Evolutionary conservation across 192 early-diverging fungal genomes (phyloP).

Genomic region (Coemansia guatemalensis): DNA sequence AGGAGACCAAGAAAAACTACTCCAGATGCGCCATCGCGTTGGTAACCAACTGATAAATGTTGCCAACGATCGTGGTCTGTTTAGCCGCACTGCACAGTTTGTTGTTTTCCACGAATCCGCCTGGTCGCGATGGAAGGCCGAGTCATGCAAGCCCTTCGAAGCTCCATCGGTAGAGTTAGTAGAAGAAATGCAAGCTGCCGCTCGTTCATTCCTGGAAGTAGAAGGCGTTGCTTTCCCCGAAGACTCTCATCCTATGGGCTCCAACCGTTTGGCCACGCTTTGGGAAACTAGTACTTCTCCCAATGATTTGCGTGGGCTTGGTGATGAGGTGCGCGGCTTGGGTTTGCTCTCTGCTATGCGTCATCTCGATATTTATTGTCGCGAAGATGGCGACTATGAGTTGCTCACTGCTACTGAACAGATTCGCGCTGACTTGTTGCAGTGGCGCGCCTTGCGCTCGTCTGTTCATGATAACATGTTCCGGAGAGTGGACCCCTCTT

Average conservation of each 20-base stretch:
- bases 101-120: slow-evolving; percentile 71
- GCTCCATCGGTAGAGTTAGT: slow-evolving; percentile 44
- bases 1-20: slow-evolving; percentile 58
- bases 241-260: slow-evolving; percentile 15
- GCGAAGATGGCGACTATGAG: slow-evolving; percentile 49
- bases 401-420: slow-evolving; percentile 45
- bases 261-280: slow-evolving; percentile 16
- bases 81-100: slow-evolving; percentile 63
- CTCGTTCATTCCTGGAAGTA: slow-evolving; percentile 19
- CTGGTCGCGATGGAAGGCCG: slow-evolving; percentile 86
- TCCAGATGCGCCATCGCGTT: slow-evolving; percentile 49
- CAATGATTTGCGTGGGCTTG: slow-evolving; percentile 22
- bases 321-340: slow-evolving; percentile 18
- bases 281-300: slow-evolving; percentile 20
- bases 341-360: slow-evolving; percentile 32
- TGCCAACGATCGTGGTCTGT: slow-evolving; percentile 61
- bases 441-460: slow-evolving; percentile 46
- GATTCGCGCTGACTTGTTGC: slow-evolving; percentile 34
- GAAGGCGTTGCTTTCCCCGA: slow-evolving; percentile 2
- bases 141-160: slow-evolving; percentile 75
- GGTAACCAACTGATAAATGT: slow-evolving; percentile 55
- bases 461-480: slow-evolving; percentile 44
- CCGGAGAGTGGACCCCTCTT: slow-evolving; percentile 35
- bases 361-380: slow-evolving; percentile 41
- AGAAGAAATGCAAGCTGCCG: slow-evolving; percentile 36